Evolutionary conservation across 306 rosid species (phyloP), one percentile per base, ranked within the genome.

Genomic region (Gillenia trifoliata): DNA sequence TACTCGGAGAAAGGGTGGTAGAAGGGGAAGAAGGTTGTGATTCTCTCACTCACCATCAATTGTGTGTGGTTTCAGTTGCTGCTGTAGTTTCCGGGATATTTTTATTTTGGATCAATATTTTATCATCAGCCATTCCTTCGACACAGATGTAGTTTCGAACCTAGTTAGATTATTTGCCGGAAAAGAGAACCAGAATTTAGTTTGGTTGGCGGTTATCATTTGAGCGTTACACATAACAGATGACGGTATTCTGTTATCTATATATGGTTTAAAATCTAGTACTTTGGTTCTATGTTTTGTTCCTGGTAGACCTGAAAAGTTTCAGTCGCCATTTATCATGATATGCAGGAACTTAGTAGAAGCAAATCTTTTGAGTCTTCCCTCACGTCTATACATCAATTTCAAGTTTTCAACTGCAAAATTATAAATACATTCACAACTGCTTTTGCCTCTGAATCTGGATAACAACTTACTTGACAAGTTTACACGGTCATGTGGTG

Each of bases 1-100:
- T 33, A 86, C 89, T 25, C 79, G 89, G 5, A 75, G 89, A 80
- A 80, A 86, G 85, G 87, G 89, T 40, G 89, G 89, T 8, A 74
- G 87, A 33, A 86, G 89, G 70, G 89, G 87, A 33, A 83, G 89
- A 77, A 79, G 86, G 83, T 25, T 82, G 72, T 83, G 74, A 78
- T 47, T 81, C n/a, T 62, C 72, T 19, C 9, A 12, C 31, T 54
- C 34, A 34, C 20, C 4, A 20, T 64, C 60, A 13, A 29, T 25
- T 6, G 7, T 16, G 66, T 16, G 22, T n/a, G 20, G 16, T 12
- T 56, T 55, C 56, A 29, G 54, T 62, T 63, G 38, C 30, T 29
- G 72, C 60, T 0, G 56, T 56, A 29, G 50, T 64, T 59, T 25
- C 77, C 25, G 40, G 47, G 61, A 31, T 72, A 10, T 12, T 25